Conservation (phyloP, 164 flowering plant genomes). For the Nymphaea colorata region DNA sequence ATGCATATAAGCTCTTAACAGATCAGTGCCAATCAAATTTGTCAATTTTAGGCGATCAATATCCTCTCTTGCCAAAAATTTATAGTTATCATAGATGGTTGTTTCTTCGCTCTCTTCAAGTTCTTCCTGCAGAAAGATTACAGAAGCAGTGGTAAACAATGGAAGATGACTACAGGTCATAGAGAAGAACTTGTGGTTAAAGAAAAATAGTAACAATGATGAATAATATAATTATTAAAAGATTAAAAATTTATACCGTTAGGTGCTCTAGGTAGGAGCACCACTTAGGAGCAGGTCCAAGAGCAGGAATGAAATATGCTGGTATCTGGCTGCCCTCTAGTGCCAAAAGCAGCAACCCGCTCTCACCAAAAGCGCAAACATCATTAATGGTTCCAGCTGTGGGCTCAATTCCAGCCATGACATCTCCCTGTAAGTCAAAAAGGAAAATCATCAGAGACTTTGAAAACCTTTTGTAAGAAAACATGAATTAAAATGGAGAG, state of each 20-base stretch:
- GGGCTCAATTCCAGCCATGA: conserved; percentile 90
- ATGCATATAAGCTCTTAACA: conserved; percentile 79
- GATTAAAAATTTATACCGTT: conserved; percentile 34
- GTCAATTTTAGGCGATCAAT: conserved; percentile 61
- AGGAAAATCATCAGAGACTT: not conserved
- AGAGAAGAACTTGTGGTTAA: no score
- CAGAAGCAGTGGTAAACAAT: not conserved
- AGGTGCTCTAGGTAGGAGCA: conserved; percentile 68
- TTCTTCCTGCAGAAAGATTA: conserved; percentile 62
- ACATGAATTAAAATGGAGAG: no score
- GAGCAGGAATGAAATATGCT: conserved; percentile 74
- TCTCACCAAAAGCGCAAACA: conserved; percentile 56
- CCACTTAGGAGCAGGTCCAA: conserved; percentile 98
- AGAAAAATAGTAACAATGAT: no score
- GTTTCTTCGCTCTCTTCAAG: conserved; percentile 74
- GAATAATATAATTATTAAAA: no score
- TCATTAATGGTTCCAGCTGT: conserved; percentile 73
- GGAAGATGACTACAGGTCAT: not conserved
- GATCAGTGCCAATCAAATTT: conserved; percentile 65
- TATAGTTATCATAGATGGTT: conserved; percentile 70
- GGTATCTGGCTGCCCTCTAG: conserved; percentile 80
- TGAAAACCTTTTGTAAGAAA: no score
- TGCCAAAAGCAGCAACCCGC: conserved; percentile 88
- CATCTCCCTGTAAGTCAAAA: conserved; percentile 59
- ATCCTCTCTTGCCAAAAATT: conserved; percentile 80